These are phyloP conservation scores for Silybum marianum DNA, from an alignment of 129 eudicot species.

Conservation along the genomic window DNA sequence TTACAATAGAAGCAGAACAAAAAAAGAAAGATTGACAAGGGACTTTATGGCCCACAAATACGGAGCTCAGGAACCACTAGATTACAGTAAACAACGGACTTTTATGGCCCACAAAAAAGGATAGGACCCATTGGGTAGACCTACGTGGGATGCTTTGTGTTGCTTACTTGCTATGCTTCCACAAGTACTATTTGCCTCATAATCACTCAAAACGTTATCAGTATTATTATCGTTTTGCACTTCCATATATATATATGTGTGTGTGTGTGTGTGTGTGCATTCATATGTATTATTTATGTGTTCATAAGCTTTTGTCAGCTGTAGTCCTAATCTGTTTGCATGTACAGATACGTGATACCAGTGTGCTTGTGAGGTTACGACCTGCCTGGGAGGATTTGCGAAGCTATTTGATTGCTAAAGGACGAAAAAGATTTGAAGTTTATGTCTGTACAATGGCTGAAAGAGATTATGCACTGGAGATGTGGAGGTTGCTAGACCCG, in stretches of 20 bases:
- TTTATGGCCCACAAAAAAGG: not conserved
- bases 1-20: no score
- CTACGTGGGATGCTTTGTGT: constrained; percentile 2
- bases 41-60: not conserved
- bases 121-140: constrained; percentile 11
- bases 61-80: not conserved
- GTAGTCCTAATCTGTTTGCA: constrained; percentile 16
- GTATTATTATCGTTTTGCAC: not conserved
- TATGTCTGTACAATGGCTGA: constrained; percentile 98
- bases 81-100: no score
- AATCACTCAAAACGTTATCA: not conserved
- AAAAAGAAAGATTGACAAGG: no score
- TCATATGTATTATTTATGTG: not conserved
- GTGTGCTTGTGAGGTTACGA: constrained; percentile 89
- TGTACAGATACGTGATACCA: constrained; percentile 91
- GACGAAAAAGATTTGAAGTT: constrained; percentile 92
- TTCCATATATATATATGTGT: not conserved
- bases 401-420: constrained; percentile 87
- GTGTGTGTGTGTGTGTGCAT: not conserved
- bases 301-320: not conserved
- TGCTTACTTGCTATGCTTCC: not conserved
- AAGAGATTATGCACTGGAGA: constrained; percentile 94
- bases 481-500: constrained; percentile 98
- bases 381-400: constrained; percentile 99
- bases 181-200: not conserved